Evolutionary conservation across 2,329 filamentous ascomycete species (phyloP).

Genomic region (Colletotrichum sp.): DNA sequence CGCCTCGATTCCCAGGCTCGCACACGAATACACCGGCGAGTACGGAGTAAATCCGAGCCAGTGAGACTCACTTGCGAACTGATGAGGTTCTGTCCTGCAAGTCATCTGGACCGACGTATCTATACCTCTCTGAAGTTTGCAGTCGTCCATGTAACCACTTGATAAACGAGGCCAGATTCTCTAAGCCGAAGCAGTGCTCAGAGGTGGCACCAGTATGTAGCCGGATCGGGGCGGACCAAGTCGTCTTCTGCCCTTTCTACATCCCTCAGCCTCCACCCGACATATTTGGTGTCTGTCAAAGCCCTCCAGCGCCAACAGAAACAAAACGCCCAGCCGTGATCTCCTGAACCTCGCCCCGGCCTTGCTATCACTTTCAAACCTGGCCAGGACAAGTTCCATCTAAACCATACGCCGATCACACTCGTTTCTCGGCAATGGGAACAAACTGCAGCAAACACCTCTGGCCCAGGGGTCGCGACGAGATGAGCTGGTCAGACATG

Average conservation of each 20-base stretch:
- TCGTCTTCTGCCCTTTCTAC: neutral
- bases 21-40: neutral
- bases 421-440: conserved; percentile 27
- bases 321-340: neutral
- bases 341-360: neutral
- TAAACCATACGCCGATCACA: neutral
- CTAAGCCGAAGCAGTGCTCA: neutral
- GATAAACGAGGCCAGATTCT: neutral
- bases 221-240: neutral
- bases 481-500: conserved; percentile 72
- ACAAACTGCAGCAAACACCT: conserved; percentile 61
- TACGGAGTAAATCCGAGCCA: neutral
- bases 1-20: neutral
- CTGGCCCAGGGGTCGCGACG: conserved; percentile 65
- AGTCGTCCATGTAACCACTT: neutral
- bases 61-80: neutral
- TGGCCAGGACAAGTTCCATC: neutral
- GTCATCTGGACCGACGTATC: neutral
- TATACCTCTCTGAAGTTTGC: neutral
- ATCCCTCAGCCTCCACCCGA: neutral
- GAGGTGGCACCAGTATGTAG: neutral
- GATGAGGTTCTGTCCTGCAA: neutral
- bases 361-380: neutral
- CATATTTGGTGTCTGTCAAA: neutral
- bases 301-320: neutral